Percentiles rank a stretch among this genome's conserved stretches.
These are phyloP conservation scores for Candida pseudoglaebosa DNA, from an alignment of 805 yeast species.

Conservation along the genomic window DNA sequence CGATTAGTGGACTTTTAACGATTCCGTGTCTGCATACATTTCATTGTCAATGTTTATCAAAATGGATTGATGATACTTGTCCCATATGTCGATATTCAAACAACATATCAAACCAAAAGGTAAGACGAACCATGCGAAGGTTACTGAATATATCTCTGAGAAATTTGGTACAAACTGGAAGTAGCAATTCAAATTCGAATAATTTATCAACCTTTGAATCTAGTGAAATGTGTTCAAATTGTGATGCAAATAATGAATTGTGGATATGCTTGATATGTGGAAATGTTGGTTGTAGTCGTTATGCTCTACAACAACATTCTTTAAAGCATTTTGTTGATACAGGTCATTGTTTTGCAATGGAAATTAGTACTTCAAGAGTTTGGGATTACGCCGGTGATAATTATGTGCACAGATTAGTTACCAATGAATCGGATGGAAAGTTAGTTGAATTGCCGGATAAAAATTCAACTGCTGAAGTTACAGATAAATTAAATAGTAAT, in stretches of 20 bases:
- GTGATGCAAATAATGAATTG: constrained; percentile 57
- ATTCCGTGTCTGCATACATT: constrained; percentile 92
- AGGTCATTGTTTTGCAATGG: constrained; percentile 90
- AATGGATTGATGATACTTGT: constrained; percentile 87
- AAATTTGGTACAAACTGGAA: background rate
- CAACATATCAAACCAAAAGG: constrained; percentile 30
- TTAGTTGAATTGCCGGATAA: constrained; percentile 66
- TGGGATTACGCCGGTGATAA: constrained; percentile 95
- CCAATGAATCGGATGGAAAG: constrained; percentile 86
- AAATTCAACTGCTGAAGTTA: constrained; percentile 11
- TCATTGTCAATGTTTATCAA: constrained; percentile 82
- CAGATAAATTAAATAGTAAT: constrained; percentile 7
- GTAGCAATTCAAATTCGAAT: background rate
- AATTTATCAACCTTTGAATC: constrained; percentile 9
- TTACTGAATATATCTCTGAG: constrained; percentile 24
- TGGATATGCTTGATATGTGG: constrained; percentile 94
- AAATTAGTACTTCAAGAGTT: constrained; percentile 73
- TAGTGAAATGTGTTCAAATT: constrained; percentile 45
- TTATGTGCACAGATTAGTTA: constrained; percentile 81
- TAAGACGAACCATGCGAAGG: constrained; percentile 29
- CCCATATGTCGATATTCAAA: constrained; percentile 86
- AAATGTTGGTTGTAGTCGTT: constrained; percentile 87
- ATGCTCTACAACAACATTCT: constrained; percentile 77
- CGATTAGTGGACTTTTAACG: constrained; percentile 74
- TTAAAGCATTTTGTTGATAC: constrained; percentile 73